phyloP scores from a whole-genome alignment of 2,329 filamentous ascomycete genomes.

The Fusarium graminum region DNA sequence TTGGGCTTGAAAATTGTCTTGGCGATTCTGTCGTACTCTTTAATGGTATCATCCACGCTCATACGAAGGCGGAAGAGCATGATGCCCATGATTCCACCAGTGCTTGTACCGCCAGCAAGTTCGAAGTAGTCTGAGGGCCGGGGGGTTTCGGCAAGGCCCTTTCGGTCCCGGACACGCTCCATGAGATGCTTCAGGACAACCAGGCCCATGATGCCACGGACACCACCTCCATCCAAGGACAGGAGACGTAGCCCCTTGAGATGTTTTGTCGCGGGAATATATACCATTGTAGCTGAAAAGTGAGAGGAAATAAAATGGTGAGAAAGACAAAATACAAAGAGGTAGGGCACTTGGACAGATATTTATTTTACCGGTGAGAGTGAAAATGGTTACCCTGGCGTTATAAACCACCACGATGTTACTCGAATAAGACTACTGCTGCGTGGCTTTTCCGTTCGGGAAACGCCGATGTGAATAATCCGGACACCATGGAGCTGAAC shows the following conservation, averaged over 20 bases:
- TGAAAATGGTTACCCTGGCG: no score
- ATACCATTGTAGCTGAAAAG: constrained; percentile 4
- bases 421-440: no score
- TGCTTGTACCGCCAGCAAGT: constrained; percentile 37
- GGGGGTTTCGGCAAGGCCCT: not conserved
- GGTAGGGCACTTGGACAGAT: no score
- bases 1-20: constrained; percentile 36
- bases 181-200: constrained; percentile 24
- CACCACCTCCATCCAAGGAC: constrained; percentile 10
- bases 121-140: constrained; percentile 36
- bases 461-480: no score
- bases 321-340: no score
- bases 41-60: constrained; percentile 33
- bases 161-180: constrained; percentile 9
- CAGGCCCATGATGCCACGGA: constrained; percentile 21
- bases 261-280: constrained; percentile 2
- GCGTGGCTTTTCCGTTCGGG: no score
- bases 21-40: constrained; percentile 36
- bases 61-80: constrained; percentile 43
- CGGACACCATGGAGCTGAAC: no score
- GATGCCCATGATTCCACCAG: constrained; percentile 36
- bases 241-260: constrained; percentile 17
- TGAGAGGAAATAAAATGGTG: rapidly evolving
- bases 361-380: no score
- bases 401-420: no score